phyloP scores from a whole-genome alignment of 805 yeast species.

The Brettanomyces anomalus region DNA sequence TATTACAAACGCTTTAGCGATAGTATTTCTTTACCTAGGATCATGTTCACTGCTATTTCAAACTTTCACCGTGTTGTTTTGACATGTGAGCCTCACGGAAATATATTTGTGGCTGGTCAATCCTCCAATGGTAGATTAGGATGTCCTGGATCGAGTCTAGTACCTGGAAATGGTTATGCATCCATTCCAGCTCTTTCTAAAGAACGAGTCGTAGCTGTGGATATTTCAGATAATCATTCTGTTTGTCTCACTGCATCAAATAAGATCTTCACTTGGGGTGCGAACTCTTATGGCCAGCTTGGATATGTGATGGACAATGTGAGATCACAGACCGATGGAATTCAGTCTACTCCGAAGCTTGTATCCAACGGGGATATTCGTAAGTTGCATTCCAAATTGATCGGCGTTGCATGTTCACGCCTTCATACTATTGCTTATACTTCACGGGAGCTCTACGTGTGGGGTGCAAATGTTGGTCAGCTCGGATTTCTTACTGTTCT shows the following conservation, averaged over 20 bases:
- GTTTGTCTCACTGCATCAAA: slow-evolving; percentile 44
- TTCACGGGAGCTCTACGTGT: slow-evolving; percentile 37
- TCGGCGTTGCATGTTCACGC: slow-evolving; percentile 55
- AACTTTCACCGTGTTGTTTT: slow-evolving; percentile 57
- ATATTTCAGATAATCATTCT: slow-evolving; percentile 60
- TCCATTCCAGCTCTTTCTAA: slow-evolving; percentile 20
- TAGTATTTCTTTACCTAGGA: slow-evolving; percentile 32
- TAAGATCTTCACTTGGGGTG: slow-evolving; percentile 73
- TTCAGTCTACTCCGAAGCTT: neutral
- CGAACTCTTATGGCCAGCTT: slow-evolving; percentile 32
- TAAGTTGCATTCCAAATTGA: neutral
- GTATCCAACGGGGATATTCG: slow-evolving; percentile 1
- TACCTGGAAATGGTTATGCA: slow-evolving; percentile 29
- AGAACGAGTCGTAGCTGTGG: slow-evolving; percentile 28
- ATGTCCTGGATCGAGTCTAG: slow-evolving; percentile 28
- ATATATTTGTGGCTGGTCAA: slow-evolving; percentile 54
- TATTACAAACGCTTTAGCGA: slow-evolving; percentile 13
- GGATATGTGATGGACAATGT: slow-evolving; percentile 1
- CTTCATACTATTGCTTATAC: slow-evolving; percentile 59
- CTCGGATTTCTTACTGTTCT: slow-evolving; percentile 44
- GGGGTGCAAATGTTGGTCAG: slow-evolving; percentile 83
- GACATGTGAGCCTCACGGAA: slow-evolving; percentile 38
- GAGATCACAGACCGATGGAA: neutral
- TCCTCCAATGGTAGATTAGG: slow-evolving; percentile 71
- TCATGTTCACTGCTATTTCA: slow-evolving; percentile 42